Base-by-base conservation (phyloP, 139 green algal genomes). In the Closterium sp. region DNA sequence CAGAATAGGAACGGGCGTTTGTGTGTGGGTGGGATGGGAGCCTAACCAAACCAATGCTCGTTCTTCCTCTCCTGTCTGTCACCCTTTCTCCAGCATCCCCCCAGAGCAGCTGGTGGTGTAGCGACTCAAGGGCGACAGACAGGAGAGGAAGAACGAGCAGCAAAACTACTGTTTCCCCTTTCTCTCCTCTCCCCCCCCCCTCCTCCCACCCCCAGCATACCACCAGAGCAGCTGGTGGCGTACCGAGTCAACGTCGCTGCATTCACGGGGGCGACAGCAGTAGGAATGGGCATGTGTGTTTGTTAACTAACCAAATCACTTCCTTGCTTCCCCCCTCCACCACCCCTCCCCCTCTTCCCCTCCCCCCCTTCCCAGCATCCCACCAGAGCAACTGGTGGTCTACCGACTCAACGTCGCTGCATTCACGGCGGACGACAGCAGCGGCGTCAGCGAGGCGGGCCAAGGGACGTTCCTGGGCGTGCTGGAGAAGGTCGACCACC, bases 321-420 rank as follows among this genome's bases (percentile, higher is more conserved):
- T n/a, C n/a, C 81, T 25, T 85, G 16, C 30, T 9, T 85, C n/a
- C 6, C 81, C 21, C n/a, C 3, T 8, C 3, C 81, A 2, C n/a
- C 6, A 10, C n/a, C 4, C 31, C 9, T 21, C 30, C 31, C 7
- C 81, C 30, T 85, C 8, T 19, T 25, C 30, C 4, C 81, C 9
- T 33, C n/a, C 81, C 23, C 9, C 69, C 28, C 69, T 16, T 10
- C 81, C 28, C 91, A 94, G 92, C 28, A 85, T 93, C 25, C 92
- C 89, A 25, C 36, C 88, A 83, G 84, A 94, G 43, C 28, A 89
- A 30, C 93, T 98, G n/a, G 94, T 99, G 21, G 97, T 99, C 32
- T 99, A 99, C 93, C 97, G 99, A 95, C 96, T 97, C 93, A 97
- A 98, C 91, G 97, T 99, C 36, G 90, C 97, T 31, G 97, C 96